Percentiles rank a stretch among this genome's conserved stretches.
Conservation (phyloP, 1,284 basidiomycete species). For the Dichomitus squalens region DNA sequence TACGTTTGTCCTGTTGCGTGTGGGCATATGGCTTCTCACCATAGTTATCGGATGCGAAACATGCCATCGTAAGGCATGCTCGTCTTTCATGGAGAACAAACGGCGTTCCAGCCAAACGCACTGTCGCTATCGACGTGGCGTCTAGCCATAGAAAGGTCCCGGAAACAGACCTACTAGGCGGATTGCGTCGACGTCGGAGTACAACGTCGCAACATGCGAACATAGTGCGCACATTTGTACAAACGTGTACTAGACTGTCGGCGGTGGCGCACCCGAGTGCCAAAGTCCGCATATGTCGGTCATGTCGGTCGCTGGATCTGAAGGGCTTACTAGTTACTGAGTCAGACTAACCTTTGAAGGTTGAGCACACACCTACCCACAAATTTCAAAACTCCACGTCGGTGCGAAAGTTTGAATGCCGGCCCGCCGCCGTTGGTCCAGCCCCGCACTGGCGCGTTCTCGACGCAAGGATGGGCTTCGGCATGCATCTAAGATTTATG, state of each 20-base stretch:
- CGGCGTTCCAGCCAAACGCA: no score
- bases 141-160: no score
- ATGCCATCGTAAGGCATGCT: background rate
- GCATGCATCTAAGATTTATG: background rate
- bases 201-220: no score
- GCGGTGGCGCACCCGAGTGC: slow-evolving; percentile 1
- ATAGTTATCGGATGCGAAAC: background rate
- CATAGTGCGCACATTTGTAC: background rate
- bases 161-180: no score
- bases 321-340: background rate
- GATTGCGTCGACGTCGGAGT: no score
- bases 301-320: slow-evolving; percentile 11
- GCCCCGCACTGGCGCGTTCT: slow-evolving; percentile 6
- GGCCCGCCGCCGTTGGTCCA: background rate
- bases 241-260: background rate
- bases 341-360: background rate
- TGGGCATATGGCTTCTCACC: background rate
- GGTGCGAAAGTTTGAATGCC: background rate
- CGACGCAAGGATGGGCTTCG: background rate
- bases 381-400: slow-evolving; percentile 2
- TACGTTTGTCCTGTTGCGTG: no score
- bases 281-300: slow-evolving; percentile 12
- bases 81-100: background rate
- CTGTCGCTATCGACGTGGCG: background rate
- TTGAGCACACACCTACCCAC: background rate